phyloP scores from a whole-genome alignment of 441 rosid genomes.

The Populus tomentosa region DNA sequence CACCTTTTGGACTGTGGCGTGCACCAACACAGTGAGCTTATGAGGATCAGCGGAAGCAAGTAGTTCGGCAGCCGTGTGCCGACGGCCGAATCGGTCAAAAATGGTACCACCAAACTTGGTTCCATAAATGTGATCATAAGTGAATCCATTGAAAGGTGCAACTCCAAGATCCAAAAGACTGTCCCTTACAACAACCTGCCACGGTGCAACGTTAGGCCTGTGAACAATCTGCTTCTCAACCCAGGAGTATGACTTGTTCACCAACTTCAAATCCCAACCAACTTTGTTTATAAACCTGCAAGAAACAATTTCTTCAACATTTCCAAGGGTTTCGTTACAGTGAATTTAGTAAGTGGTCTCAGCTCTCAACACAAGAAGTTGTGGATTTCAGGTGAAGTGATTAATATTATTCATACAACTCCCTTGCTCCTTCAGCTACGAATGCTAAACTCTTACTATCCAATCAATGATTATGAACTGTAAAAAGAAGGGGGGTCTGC shows the following conservation, averaged over 20 bases:
- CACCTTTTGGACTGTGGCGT: slow-evolving; percentile 76
- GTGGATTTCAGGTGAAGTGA: no score
- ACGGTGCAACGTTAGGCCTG: slow-evolving; percentile 54
- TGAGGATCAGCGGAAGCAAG: slow-evolving; percentile 68
- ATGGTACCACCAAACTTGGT: slow-evolving; percentile 95
- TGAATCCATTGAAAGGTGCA: slow-evolving; percentile 84
- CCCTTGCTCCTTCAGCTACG: no score
- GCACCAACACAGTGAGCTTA: slow-evolving; percentile 68
- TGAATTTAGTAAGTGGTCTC: no score
- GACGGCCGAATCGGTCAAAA: slow-evolving; percentile 80
- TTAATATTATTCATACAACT: no score
- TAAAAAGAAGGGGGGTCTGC: neutral
- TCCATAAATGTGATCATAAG: slow-evolving; percentile 82
- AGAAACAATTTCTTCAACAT: neutral
- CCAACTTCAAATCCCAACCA: slow-evolving; percentile 85
- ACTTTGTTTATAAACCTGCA: slow-evolving; percentile 68
- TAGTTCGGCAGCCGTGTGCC: slow-evolving; percentile 91
- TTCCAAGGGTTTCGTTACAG: neutral
- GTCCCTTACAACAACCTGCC: slow-evolving; percentile 77
- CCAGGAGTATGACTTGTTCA: slow-evolving; percentile 91
- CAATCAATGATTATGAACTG: no score
- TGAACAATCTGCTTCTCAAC: slow-evolving; percentile 75
- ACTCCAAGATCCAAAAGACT: slow-evolving; percentile 78
- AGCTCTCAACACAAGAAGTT: no score
- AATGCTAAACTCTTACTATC: no score